Percentiles rank a stretch among this genome's conserved stretches.
Conservation (phyloP, 306 rosid genomes). For the Vigna radiata region DNA sequence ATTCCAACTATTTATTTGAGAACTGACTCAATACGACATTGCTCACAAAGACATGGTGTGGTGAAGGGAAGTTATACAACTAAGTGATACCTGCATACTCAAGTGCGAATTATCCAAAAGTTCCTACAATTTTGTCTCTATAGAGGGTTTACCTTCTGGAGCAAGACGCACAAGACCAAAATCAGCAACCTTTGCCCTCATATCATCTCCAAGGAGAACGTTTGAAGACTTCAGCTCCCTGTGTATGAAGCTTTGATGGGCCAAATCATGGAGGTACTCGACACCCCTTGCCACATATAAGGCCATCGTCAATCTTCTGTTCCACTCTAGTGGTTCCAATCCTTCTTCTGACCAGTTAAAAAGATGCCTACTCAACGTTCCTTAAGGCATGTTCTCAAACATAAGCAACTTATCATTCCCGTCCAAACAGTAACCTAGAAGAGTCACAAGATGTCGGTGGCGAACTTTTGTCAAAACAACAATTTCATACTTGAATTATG, state of each 20-base stretch:
- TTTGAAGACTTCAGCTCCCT: constrained; percentile 91
- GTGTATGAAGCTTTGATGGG: constrained; percentile 94
- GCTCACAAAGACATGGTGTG: not conserved
- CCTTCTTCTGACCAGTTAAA: constrained; percentile 92
- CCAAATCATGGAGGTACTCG: constrained; percentile 94
- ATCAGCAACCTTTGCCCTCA: constrained; percentile 95
- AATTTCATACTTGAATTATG: constrained; percentile 83
- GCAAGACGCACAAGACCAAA: constrained; percentile 93
- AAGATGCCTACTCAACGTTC: constrained; percentile 77
- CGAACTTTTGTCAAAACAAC: constrained; percentile 92
- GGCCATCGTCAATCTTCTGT: constrained; percentile 73
- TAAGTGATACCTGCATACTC: constrained; percentile 81
- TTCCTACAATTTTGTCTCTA: constrained; percentile 90
- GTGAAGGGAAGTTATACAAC: not conserved
- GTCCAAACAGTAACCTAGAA: constrained; percentile 90
- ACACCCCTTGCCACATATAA: constrained; percentile 93
- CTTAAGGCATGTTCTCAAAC: constrained; percentile 97
- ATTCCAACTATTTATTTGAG: constrained; percentile 4
- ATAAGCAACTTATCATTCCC: constrained; percentile 88
- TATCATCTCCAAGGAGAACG: constrained; percentile 94
- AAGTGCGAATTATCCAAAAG: constrained; percentile 92
- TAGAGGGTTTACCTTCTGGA: constrained; percentile 89
- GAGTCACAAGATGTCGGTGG: constrained; percentile 86
- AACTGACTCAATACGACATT: constrained; percentile 11
- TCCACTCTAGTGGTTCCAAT: constrained; percentile 76